phyloP scores from a whole-genome alignment of 768 basidiomycete species.

The Phylloporus sp. region DNA sequence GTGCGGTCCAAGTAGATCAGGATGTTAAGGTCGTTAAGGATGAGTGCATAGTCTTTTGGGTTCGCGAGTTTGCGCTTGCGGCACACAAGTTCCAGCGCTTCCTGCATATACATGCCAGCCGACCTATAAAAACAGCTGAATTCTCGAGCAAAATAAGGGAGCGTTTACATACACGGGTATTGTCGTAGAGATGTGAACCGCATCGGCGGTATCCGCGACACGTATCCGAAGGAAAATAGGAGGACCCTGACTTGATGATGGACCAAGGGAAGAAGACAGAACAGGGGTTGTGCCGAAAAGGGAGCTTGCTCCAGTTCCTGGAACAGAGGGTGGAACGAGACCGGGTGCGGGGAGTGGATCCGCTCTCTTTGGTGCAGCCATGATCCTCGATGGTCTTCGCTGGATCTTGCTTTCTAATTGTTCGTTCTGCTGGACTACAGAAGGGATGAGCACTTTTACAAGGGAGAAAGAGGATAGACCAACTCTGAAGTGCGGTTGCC shows the following conservation, averaged over 20 bases:
- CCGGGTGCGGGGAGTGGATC: conserved; percentile 41
- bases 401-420: conserved; percentile 76
- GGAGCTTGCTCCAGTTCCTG: conserved; percentile 43
- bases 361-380: conserved; percentile 56
- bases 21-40: conserved; percentile 59
- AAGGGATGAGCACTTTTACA: not conserved
- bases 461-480: conserved; percentile 15
- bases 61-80: conserved; percentile 61
- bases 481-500: conserved; percentile 68
- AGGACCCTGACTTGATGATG: conserved; percentile 68
- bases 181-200: conserved; percentile 83
- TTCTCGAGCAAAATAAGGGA: not conserved
- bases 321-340: conserved; percentile 37
- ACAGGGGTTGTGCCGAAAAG: conserved; percentile 48
- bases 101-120: conserved; percentile 95
- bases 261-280: conserved; percentile 66
- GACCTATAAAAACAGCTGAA: conserved; percentile 42
- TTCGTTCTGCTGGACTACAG: conserved; percentile 70
- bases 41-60: conserved; percentile 79
- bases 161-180: conserved; percentile 75
- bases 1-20: conserved; percentile 91
- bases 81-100: conserved; percentile 85
- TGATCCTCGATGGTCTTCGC: conserved; percentile 67
- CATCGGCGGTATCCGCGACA: conserved; percentile 77
- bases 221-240: conserved; percentile 80